Percentiles rank a stretch among this genome's conserved stretches.
Evolutionary conservation across 2,329 filamentous ascomycete species (phyloP).

Genomic region (Exophiala dermatitidis): DNA sequence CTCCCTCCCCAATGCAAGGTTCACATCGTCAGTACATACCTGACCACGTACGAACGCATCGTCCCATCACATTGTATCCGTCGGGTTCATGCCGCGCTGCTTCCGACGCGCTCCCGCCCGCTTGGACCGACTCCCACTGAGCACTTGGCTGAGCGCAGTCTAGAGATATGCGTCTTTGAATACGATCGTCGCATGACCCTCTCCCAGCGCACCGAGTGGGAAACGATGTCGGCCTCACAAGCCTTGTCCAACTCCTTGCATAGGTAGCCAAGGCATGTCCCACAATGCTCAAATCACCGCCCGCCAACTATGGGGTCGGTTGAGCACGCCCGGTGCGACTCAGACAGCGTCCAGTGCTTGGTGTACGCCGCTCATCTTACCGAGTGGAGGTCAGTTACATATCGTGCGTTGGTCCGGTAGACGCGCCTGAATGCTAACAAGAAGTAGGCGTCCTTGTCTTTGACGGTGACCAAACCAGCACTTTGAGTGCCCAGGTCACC

Average conservation of each 20-base stretch:
- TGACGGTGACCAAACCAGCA: conserved; percentile 38
- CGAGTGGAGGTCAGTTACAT: conserved; percentile 46
- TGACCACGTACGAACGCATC: no score
- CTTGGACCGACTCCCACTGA: no score
- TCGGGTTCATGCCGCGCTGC: no score
- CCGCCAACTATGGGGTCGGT: conserved; percentile 26
- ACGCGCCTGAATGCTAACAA: background rate
- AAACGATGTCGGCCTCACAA: conserved; percentile 11
- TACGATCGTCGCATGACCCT: no score
- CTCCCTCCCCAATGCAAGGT: no score
- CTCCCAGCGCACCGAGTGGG: background rate
- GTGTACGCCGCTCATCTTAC: conserved; percentile 58
- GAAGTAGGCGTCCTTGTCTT: conserved; percentile 35
- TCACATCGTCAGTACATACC: no score
- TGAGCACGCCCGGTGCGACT: conserved; percentile 29
- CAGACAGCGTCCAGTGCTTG: conserved; percentile 36
- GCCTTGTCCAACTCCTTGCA: conserved; percentile 2
- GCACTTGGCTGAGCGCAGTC: no score
- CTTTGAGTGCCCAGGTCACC: conserved; percentile 43
- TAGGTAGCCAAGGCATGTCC: conserved; percentile 23
- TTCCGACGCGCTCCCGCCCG: no score
- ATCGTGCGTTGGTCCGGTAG: background rate
- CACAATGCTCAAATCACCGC: conserved; percentile 20
- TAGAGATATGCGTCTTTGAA: no score
- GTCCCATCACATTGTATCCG: no score